These are phyloP conservation scores for Striga hermonthica DNA, from an alignment of 305 asterid species.

Conservation along the genomic window DNA sequence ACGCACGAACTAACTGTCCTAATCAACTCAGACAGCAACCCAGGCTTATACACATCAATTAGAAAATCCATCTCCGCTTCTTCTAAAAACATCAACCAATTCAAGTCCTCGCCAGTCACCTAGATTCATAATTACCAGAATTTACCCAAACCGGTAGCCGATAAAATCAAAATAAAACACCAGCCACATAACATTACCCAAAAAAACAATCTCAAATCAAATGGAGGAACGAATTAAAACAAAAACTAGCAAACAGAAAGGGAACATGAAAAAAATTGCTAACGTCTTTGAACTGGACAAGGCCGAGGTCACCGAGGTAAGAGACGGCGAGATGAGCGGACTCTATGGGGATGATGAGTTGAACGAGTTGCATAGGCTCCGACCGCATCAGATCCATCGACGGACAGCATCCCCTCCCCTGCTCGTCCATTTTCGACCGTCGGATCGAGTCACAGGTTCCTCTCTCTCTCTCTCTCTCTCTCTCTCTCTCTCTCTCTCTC, in stretches of 20 bases:
- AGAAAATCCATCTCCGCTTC: slow-evolving; percentile 3
- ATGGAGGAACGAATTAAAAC: slow-evolving; percentile 2
- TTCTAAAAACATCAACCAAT: slow-evolving; percentile 9
- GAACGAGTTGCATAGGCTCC: slow-evolving; percentile 97
- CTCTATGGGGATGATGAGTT: slow-evolving; percentile 91
- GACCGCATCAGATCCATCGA: slow-evolving; percentile 99
- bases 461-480: slow-evolving; percentile 25
- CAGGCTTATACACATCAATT: slow-evolving; percentile 18
- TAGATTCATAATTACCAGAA: neutral
- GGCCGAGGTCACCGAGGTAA: slow-evolving; percentile 91
- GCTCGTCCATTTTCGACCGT: slow-evolving; percentile 64
- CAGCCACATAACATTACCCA: slow-evolving; percentile 25
- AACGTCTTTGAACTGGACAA: slow-evolving; percentile 91
- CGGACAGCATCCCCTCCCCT: slow-evolving; percentile 82
- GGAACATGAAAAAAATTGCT: slow-evolving; percentile 22
- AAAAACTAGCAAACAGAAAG: neutral
- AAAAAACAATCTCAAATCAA: slow-evolving; percentile 19
- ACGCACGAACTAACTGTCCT: slow-evolving; percentile 4
- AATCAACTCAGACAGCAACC: slow-evolving; percentile 26
- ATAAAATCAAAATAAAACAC: slow-evolving; percentile 18
- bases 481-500: slow-evolving; percentile 1
- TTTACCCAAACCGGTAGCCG: neutral
- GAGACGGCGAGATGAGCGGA: slow-evolving; percentile 83
- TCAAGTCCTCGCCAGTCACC: slow-evolving; percentile 21
- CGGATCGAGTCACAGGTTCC: slow-evolving; percentile 32